Evolutionary conservation across 1,284 basidiomycete genomes (phyloP).

Genomic region (Pterula multifida): DNA sequence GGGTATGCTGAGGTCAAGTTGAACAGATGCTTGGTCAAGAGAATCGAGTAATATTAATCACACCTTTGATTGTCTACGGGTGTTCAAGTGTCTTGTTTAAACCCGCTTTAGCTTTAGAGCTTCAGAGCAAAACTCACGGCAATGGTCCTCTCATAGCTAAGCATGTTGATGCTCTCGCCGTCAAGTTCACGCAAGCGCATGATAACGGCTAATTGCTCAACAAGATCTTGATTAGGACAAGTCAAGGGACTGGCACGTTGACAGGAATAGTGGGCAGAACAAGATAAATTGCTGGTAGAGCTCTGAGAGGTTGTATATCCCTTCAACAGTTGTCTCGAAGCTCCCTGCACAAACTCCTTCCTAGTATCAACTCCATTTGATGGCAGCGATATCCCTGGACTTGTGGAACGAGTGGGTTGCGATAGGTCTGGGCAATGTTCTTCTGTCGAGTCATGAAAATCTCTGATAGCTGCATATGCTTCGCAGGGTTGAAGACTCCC

Average conservation of each 20-base stretch:
- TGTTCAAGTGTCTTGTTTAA: too few species aligned
- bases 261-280: conserved; percentile 42
- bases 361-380: conserved; percentile 6
- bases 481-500: conserved; percentile 34
- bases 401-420: conserved; percentile 4
- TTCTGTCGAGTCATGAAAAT: conserved; percentile 33
- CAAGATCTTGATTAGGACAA: conserved; percentile 54
- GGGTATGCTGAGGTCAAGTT: conserved; percentile 43
- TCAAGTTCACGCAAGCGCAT: conserved; percentile 46
- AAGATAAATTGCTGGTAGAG: conserved; percentile 19
- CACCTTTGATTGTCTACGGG: conserved; percentile 45
- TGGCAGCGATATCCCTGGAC: too few species aligned
- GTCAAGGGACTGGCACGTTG: conserved; percentile 47
- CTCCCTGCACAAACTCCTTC: conserved; percentile 1
- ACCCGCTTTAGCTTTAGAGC: too few species aligned
- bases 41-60: neutral
- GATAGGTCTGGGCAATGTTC: conserved; percentile 26
- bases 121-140: conserved; percentile 34
- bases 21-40: neutral
- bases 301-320: conserved; percentile 1
- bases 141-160: conserved; percentile 58
- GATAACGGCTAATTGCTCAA: conserved; percentile 45
- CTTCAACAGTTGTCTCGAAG: conserved; percentile 3
- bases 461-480: conserved; percentile 39
- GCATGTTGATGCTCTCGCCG: conserved; percentile 47